Percentiles rank a stretch among this genome's conserved stretches.
Evolutionary conservation across 148 eudicot genomes (phyloP).

Genomic region (Chenopodium quinoa): DNA sequence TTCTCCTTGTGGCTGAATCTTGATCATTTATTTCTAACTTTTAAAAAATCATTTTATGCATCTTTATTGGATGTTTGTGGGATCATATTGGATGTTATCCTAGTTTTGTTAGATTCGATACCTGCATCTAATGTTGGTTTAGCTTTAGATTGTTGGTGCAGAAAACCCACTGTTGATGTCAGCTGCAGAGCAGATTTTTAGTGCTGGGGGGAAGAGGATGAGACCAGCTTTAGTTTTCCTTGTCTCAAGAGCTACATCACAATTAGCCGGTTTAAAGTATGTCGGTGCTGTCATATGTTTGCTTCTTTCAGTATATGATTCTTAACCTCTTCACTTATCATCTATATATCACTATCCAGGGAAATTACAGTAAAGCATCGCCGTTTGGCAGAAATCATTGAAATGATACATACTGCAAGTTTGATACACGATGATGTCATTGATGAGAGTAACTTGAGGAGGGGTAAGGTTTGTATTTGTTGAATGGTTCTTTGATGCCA

Average conservation of each 20-base stretch:
- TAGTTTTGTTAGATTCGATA: not conserved
- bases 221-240: conserved; percentile 93
- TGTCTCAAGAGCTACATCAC: conserved; percentile 83
- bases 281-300: conserved; percentile 16
- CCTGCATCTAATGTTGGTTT: conserved; percentile 32
- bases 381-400: conserved; percentile 86
- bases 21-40: not conserved
- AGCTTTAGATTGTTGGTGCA: conserved; percentile 86
- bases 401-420: conserved; percentile 96
- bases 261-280: conserved; percentile 72
- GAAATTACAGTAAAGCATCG: conserved; percentile 80
- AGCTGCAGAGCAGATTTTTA: conserved; percentile 93
- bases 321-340: conserved; percentile 1
- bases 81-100: not conserved
- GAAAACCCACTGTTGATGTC: conserved; percentile 90
- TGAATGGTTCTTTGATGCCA: not conserved
- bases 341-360: conserved; percentile 42
- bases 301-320: not conserved
- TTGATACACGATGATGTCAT: conserved; percentile 89
- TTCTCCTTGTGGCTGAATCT: not conserved
- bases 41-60: too few species aligned
- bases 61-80: not conserved
- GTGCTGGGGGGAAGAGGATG: conserved; percentile 97
- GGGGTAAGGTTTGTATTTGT: conserved; percentile 51
- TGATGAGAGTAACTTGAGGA: conserved; percentile 85